Percentiles rank a stretch among this genome's conserved stretches.
Evolutionary conservation across 176 grass and related monocot genomes (phyloP).

Genomic region (Panicum miliaceum): DNA sequence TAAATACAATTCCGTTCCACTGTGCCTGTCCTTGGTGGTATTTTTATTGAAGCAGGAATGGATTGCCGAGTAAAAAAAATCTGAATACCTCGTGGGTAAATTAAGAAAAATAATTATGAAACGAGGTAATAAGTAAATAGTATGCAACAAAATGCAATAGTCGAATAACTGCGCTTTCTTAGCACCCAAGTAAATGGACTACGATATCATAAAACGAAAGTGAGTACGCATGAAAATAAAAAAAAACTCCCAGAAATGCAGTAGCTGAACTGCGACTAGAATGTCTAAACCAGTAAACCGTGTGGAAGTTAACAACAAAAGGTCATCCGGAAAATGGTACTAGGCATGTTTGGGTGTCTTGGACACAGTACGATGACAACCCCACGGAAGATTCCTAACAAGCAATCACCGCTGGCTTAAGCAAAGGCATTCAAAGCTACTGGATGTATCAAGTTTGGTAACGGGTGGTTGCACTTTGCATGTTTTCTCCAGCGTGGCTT

Average conservation of each 20-base stretch:
- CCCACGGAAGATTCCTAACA: constrained; percentile 26
- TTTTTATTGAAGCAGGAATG: background rate
- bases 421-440: background rate
- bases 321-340: background rate
- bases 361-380: background rate
- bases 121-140: too few species aligned
- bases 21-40: too few species aligned
- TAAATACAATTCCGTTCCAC: background rate
- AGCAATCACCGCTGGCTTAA: background rate
- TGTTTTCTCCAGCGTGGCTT: constrained; percentile 5
- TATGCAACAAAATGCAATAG: too few species aligned
- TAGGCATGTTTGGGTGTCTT: background rate
- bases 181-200: too few species aligned
- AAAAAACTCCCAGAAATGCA: too few species aligned
- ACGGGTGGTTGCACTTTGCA: background rate
- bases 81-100: too few species aligned
- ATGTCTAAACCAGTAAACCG: constrained; percentile 5
- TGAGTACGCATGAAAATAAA: too few species aligned
- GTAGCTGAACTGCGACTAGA: background rate
- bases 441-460: background rate
- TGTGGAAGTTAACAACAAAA: background rate
- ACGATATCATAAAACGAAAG: too few species aligned
- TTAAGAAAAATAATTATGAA: too few species aligned
- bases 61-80: too few species aligned
- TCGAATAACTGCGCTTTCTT: too few species aligned